Base-by-base conservation (phyloP, 768 basidiomycete species). In the Suillus americanus region DNA sequence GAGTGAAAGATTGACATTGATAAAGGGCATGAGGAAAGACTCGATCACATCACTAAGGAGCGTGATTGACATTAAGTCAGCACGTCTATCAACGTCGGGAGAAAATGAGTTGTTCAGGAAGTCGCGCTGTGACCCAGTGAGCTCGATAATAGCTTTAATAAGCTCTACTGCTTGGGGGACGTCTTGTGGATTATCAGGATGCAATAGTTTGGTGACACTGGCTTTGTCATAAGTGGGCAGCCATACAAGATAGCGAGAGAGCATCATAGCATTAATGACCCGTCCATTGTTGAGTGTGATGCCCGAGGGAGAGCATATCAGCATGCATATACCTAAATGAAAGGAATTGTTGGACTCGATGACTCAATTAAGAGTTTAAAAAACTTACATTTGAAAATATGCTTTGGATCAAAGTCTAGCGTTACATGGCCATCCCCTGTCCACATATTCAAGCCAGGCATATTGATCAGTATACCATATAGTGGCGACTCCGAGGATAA, bases 341-440 rank as follows among this genome's bases (percentile, higher is more conserved):
- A 40, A 40, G 13, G 13, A 14, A 40, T 40, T 40, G 13, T 40
- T 2, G 14, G 38, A 14, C 13, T 40, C 2, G 3, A 14, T 14
- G 38, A 40, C 38, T 40, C 13, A 14, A 40, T 40, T 13, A 14
- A 40, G 13, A 38, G 3, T 38, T 30, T 30, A 30, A 38, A 38
- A 38, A 38, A 38, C 40, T 25, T 62, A 69, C 66, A 33, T 53
- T 71, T 71, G 46, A 67, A 55, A 4, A 67, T 25, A 35, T 71
- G 70, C 45, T 67, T 67, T 13, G 16, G 63, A 54, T 71, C 70
- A 56, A 65, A 65, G 41, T 67, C 68, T 23, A 64, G 37, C 0
- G 62, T 69, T 4, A 67, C 64, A 3, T 57, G 18, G 28, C 54
- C 28, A 14, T 56, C 25, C 0, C 68, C 69, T 18, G 64, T 66